These are phyloP conservation scores for Murraya koenigii DNA, from an alignment of 345 rosid species.

Conservation along the genomic window DNA sequence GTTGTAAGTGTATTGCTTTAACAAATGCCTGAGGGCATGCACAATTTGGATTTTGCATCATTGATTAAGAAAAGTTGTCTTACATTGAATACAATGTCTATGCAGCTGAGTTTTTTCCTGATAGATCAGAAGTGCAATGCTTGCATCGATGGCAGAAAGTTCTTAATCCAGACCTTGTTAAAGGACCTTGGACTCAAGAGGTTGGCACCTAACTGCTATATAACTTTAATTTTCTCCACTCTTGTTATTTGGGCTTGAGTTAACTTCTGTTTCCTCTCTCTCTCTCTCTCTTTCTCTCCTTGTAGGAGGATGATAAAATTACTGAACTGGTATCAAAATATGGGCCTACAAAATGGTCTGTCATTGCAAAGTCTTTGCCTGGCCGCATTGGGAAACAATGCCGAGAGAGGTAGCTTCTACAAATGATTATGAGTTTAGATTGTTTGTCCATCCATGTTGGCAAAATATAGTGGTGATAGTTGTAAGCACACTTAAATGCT, in stretches of 20 bases:
- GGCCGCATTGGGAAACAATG: conserved; percentile 99
- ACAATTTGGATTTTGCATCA: not conserved
- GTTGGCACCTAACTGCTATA: conserved; percentile 31
- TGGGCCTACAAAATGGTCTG: conserved; percentile 96
- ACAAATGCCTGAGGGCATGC: not conserved
- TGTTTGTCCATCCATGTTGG: not conserved
- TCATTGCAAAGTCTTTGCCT: conserved; percentile 79
- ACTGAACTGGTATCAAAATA: conserved; percentile 64
- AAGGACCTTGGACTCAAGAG: conserved; percentile 99
- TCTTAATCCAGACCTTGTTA: conserved; percentile 89
- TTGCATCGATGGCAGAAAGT: conserved; percentile 99
- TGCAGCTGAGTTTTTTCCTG: conserved; percentile 83
- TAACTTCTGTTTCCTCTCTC: conserved; percentile 2
- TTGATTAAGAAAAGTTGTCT: not conserved
- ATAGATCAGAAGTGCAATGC: conserved; percentile 97
- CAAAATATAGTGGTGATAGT: not conserved
- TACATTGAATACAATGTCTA: conserved; percentile 4
- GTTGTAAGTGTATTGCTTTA: not conserved
- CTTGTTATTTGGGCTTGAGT: conserved; percentile 10
- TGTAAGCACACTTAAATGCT: not conserved
- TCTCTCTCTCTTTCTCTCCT: not conserved
- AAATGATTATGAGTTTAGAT: not conserved
- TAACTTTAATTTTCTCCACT: conserved; percentile 13
- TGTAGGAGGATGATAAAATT: conserved; percentile 91
- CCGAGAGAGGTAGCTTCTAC: conserved; percentile 70